Base-by-base conservation (phyloP, 139 green algal genomes). In the Trebouxia sp. region DNA sequence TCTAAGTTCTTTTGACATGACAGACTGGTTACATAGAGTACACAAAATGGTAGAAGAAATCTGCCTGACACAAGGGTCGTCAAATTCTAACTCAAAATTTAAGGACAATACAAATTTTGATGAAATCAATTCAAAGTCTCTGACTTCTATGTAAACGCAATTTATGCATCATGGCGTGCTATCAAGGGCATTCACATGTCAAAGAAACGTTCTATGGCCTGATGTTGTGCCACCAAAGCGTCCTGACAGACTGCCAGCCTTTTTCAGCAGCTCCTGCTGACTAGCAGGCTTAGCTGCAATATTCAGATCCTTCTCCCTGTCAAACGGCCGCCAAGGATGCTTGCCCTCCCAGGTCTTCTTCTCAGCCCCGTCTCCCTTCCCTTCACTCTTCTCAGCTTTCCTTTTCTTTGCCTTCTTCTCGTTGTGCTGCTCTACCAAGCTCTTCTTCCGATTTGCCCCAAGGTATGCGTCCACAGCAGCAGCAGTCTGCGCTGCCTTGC, bases 291-390 rank as follows among this genome's bases (percentile, higher is more conserved):
- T 72, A 6, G 82, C 66, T 1, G 78, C 85, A 3, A 87, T 70
- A 9, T 87, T 84, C 51, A 96, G 47, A 76, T 94, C 92, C 65
- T 86, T 91, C n/a, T 96, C 92, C 0, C 92, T 80, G 84, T 96
- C 91, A 82, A 93, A 96, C 0, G 92, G 92, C 55, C 85, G 82
- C 92, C 91, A 95, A 56, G 87, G 85, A 77, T 91, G 87, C 28
- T 41, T 38, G 12, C 70, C 74, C 53, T 83, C 80, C 67, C 83
- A 87, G 24, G 38, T 39, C 15, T 14, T 70, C 28, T 82, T 65
- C 2, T 83, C 37, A 3, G 47, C 47, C 6, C 17, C 28, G 9
- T 8, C 42, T 58, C 20, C 50, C 67, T 83, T 38, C 8, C 51
- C 62, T 32, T 51, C 65, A 32, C 39, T 58, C 30, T 75, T 65